Percentiles rank a stretch among this genome's conserved stretches.
These are phyloP conservation scores for Camelina hispida DNA, from an alignment of 345 rosid species.

Conservation along the genomic window DNA sequence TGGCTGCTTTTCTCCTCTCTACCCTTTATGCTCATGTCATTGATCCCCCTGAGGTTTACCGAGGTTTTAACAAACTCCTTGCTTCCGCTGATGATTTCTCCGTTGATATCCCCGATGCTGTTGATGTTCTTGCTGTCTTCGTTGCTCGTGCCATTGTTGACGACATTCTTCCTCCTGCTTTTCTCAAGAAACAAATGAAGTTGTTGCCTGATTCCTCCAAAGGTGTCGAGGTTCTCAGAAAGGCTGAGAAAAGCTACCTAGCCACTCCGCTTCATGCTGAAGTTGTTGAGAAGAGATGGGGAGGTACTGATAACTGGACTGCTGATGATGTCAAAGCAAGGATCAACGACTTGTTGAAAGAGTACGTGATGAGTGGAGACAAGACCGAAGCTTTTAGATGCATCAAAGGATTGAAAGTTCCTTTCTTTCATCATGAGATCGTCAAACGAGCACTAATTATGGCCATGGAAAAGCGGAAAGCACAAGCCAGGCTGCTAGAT, in stretches of 20 bases:
- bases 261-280: conserved; percentile 84
- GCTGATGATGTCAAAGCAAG: conserved; percentile 82
- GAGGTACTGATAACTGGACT: conserved; percentile 73
- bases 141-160: conserved; percentile 89
- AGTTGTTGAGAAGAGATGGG: conserved; percentile 78
- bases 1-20: conserved; percentile 80
- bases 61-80: conserved; percentile 72
- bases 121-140: conserved; percentile 77
- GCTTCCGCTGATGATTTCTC: conserved; percentile 79
- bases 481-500: conserved; percentile 61
- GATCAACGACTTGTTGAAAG: conserved; percentile 65
- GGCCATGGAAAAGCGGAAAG: conserved; percentile 75
- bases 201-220: conserved; percentile 55
- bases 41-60: conserved; percentile 69
- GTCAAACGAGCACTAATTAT: conserved; percentile 71
- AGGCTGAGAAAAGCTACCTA: conserved; percentile 78
- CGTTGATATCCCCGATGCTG: conserved; percentile 80
- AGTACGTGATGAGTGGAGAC: conserved; percentile 74
- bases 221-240: conserved; percentile 64
- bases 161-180: conserved; percentile 83
- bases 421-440: conserved; percentile 89
- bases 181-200: conserved; percentile 62
- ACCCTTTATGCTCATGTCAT: conserved; percentile 66
- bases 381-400: conserved; percentile 78
- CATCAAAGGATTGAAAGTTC: conserved; percentile 79